phyloP scores from a whole-genome alignment of 2,329 filamentous ascomycete species.

The Colletotrichum spaethianum region DNA sequence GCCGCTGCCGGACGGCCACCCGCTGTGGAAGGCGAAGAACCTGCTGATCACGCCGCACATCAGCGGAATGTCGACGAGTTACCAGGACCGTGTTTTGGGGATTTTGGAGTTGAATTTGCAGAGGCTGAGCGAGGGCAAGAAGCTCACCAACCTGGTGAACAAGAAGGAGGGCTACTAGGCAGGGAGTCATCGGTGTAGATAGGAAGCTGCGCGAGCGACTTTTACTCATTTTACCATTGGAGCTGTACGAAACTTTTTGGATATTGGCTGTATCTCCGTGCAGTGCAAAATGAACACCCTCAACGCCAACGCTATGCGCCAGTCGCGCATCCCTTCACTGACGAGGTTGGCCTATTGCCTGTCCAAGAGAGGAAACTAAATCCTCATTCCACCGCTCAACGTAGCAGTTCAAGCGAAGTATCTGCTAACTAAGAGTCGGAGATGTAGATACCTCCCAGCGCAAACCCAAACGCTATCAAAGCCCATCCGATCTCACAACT shows the following conservation, averaged over 20 bases:
- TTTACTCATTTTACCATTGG: not conserved
- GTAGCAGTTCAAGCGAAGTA: too few relatives aligned
- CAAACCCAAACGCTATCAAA: not conserved
- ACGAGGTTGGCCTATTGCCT: not conserved
- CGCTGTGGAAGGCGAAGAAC: conserved; percentile 79
- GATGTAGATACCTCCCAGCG: not conserved
- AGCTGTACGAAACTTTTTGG: not conserved
- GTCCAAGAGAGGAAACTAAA: not conserved
- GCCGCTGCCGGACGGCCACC: conserved; percentile 77
- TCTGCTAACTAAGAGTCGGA: not conserved
- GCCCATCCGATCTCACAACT: not conserved
- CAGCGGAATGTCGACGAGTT: conserved; percentile 58
- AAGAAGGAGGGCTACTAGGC: conserved; percentile 46
- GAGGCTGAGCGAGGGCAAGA: conserved; percentile 53
- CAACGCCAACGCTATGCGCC: not conserved
- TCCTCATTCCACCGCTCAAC: not conserved
- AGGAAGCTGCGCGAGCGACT: not conserved
- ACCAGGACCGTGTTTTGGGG: conserved; percentile 56
- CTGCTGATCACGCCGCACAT: conserved; percentile 73
- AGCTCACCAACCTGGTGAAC: conserved; percentile 58
- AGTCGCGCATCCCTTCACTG: not conserved
- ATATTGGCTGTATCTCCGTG: not conserved
- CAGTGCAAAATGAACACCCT: not conserved
- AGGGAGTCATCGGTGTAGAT: not conserved
- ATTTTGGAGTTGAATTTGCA: conserved; percentile 60